Conservation (phyloP, 257 asterid genomes). For the Lycium ferocissimum region DNA sequence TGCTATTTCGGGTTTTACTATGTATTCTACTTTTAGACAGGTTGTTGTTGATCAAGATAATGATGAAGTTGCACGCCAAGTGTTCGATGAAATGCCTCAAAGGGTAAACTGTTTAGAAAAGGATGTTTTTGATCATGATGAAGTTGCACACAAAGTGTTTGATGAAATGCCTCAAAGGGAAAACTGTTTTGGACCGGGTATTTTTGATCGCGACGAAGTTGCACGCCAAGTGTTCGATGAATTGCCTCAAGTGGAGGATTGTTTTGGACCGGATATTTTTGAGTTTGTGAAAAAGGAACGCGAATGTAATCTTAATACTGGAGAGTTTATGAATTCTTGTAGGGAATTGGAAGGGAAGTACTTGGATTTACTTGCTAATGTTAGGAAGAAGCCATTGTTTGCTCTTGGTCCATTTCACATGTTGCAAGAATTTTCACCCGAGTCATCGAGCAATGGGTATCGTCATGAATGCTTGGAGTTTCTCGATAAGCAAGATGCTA, state of each 20-base stretch:
- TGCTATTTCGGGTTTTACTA: not conserved
- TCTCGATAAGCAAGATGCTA: not conserved
- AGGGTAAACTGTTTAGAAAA: not conserved
- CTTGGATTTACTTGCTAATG: not conserved
- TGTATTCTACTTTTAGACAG: not conserved
- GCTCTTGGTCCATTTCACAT: slow-evolving; percentile 19
- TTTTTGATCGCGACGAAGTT: not conserved
- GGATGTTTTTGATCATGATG: not conserved
- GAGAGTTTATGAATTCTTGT: not conserved
- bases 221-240: not conserved
- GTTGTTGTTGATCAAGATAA: not conserved
- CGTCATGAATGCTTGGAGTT: not conserved
- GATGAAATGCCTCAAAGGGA: not conserved
- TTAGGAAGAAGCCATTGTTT: slow-evolving; percentile 15
- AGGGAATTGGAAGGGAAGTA: slow-evolving; percentile 3
- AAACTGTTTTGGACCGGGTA: not conserved
- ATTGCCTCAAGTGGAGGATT: not conserved
- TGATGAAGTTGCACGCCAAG: not conserved
- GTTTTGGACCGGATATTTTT: not conserved
- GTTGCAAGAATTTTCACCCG: not conserved
- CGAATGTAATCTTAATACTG: not conserved
- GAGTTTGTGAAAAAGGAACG: not conserved
- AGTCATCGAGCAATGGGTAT: not conserved
- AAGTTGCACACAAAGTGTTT: not conserved
- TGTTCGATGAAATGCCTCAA: not conserved